phyloP scores from a whole-genome alignment of 345 rosid species.

The Jatropha curcas region DNA sequence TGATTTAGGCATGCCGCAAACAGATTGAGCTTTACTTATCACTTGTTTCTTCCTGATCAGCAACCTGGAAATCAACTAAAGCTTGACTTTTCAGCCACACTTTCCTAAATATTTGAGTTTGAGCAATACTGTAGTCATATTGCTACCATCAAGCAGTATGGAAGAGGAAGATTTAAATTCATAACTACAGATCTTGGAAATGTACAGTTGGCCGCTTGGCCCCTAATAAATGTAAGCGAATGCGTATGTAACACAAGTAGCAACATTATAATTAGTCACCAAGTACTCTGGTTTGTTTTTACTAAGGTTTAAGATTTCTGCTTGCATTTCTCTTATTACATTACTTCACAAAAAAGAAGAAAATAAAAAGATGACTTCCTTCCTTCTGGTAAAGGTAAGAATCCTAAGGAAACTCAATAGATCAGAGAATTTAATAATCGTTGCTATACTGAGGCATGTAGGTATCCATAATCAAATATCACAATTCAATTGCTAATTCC shows the following conservation, averaged over 20 bases:
- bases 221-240: neutral
- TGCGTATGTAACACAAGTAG: neutral
- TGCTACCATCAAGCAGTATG: neutral
- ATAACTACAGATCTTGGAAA: neutral
- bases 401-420: neutral
- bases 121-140: neutral
- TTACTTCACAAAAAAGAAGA: neutral
- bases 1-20: neutral
- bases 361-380: neutral
- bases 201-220: neutral
- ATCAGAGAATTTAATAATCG: too few species aligned
- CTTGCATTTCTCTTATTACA: neutral
- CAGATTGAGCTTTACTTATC: neutral
- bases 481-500: slow-evolving; percentile 2
- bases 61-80: neutral
- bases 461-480: slow-evolving; percentile 2
- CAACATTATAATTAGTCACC: neutral
- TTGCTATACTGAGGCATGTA: neutral
- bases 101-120: neutral
- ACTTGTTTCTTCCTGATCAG: neutral
- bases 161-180: neutral
- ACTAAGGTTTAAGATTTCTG: neutral
- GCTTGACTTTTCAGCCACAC: neutral
- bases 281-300: neutral
- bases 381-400: neutral